A percentile compares a stretch with the other conserved stretches of the same genome.
Conservation (phyloP, 2,329 filamentous ascomycete species). For the Trichophyton rubrum region DNA sequence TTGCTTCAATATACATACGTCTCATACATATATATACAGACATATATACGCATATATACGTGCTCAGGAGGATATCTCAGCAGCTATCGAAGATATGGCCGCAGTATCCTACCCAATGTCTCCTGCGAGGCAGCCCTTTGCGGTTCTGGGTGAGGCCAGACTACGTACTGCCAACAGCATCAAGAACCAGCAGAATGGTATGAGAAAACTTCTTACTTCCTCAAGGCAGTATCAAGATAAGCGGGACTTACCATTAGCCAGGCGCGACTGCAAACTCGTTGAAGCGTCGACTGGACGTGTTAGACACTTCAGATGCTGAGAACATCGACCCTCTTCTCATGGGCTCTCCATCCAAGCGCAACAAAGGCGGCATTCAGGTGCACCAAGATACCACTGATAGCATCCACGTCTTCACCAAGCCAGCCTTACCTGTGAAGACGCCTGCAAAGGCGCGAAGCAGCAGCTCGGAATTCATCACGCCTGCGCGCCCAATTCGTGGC, state of each 20-base stretch:
- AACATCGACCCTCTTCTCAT: conserved; percentile 45
- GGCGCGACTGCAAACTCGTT: conserved; percentile 24
- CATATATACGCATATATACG: neutral
- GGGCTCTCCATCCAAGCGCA: conserved; percentile 38
- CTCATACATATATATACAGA: neutral
- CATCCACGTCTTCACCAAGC: conserved; percentile 7
- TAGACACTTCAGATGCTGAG: conserved; percentile 42
- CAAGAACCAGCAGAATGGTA: conserved; percentile 31
- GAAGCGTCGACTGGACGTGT: conserved; percentile 37
- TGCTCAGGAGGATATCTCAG: neutral
- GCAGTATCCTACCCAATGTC: conserved; percentile 17
- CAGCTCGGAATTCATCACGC: neutral
- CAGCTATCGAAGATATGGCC: conserved; percentile 16
- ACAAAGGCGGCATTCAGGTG: conserved; percentile 18
- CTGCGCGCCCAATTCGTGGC: conserved; percentile 19
- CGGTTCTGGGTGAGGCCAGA: conserved; percentile 20
- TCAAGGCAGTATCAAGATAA: neutral
- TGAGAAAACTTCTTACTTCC: neutral
- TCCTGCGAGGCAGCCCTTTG: conserved; percentile 23
- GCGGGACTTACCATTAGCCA: neutral
- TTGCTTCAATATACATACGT: neutral
- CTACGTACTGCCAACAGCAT: conserved; percentile 21
- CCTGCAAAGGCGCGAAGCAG: neutral
- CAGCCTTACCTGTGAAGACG: conserved; percentile 5
- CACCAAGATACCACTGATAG: neutral